Evolutionary conservation across 225 moss, liverwort and hornwort genomes (phyloP).

Genomic region (Marchantia polymorpha): DNA sequence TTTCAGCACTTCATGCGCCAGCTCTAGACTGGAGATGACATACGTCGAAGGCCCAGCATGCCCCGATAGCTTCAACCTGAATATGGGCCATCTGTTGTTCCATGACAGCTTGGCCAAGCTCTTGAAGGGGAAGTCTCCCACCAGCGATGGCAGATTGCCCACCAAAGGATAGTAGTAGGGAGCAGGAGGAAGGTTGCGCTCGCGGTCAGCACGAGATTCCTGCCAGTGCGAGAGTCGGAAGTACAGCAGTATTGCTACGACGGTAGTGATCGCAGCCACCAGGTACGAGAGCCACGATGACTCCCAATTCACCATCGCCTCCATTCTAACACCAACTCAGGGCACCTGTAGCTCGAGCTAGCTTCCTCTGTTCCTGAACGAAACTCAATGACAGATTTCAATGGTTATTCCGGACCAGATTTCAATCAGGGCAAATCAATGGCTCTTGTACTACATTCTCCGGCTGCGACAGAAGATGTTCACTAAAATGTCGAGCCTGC

Average conservation of each 20-base stretch:
- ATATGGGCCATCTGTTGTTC: constrained; percentile 13
- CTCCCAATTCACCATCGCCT: neutral
- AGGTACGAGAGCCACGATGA: neutral
- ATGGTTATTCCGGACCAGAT: too few relatives aligned
- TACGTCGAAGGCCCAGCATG: neutral
- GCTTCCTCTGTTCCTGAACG: too few relatives aligned
- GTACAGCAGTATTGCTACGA: neutral
- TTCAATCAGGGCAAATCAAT: too few relatives aligned
- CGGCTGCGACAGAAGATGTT: too few relatives aligned
- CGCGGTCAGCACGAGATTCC: too few relatives aligned
- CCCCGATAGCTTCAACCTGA: neutral
- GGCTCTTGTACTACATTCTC: too few relatives aligned
- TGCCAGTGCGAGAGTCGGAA: neutral
- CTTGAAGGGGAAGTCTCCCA: neutral
- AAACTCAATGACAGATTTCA: too few relatives aligned
- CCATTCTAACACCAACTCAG: neutral
- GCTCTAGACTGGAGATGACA: neutral
- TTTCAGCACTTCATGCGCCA: constrained; percentile 3
- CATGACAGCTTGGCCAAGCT: constrained; percentile 13
- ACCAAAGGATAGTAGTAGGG: constrained; percentile 10
- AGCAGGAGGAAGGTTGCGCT: constrained; percentile 2
- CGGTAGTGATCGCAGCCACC: neutral
- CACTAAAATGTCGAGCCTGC: too few relatives aligned
- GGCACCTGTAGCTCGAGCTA: too few relatives aligned
- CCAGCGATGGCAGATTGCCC: constrained; percentile 16